Base-by-base conservation (phyloP, 345 rosid species). In the Eucalyptus virginea region DNA sequence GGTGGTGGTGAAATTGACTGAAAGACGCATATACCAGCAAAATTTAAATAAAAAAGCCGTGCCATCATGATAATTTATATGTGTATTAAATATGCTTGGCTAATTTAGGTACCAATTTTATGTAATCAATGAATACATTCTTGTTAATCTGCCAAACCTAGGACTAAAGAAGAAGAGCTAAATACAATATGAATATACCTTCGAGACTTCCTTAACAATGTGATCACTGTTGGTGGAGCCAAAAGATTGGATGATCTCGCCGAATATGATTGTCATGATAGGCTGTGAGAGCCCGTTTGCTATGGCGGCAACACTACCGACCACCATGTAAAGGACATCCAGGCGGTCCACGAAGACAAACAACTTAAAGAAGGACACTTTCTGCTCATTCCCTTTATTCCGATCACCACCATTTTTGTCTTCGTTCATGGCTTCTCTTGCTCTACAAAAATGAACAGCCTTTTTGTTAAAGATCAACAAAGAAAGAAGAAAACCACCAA, bases 271-370 rank as follows among this genome's bases (percentile, higher is more conserved):
- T 6, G 94, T 87, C 94, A 93, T 93, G 42, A 96, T 12, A 42
- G 98, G 98, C 92, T 91, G 95, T 12, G 93, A 12, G 19, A 96
- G 49, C 9, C 97, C 98, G 69, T 92, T 95, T 23, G 83, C 98
- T 67, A 91, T 47, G 85, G 94, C 94, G 9, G 90, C 80, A 13
- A 92, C 4, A 5, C 91, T 69, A 45, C 99, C 98, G 3, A 94
- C 91, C 32, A 56, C 86, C 95, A 96, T 94, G 90, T 95, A 88
- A 52, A 87, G 23, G 17, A 90, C 85, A 86, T 96, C 98, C 5
- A 88, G 32, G 81, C 83, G 88, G 88, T 96, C 97, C 0, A 96
- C 96, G 77, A 95, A 96, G 58, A 91, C 88, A 88, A 95, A 96
- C 72, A 96, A 92, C 94, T 94, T 94, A 56, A 88, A 92, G 62